Evolutionary conservation across 352 stramenopile genomes (phyloP), one percentile per base, ranked within the genome.

Genomic region (Globisporangium orthogonon): DNA sequence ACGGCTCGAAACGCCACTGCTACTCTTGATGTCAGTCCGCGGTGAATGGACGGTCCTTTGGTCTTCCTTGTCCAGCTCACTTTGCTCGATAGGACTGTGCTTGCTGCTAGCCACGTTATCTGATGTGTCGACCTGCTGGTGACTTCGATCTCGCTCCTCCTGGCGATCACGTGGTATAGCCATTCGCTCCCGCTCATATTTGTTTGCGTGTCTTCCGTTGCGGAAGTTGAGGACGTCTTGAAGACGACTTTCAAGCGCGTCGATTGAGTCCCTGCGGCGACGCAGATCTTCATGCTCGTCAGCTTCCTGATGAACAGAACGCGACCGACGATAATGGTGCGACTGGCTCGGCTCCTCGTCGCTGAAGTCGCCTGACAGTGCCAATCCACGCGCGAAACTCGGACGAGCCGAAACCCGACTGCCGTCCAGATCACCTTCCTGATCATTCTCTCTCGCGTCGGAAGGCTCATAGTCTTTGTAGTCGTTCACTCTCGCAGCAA

Each of bases 191-290:
- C 7, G 28, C 17, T 43, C 29, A 15, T 55, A 35, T 5, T 40
- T 40, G 35, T 15, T 40, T 3, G 35, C 2, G 10, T 10, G 35
- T 7, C 5, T 40, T 40, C 14, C 35, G 7, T 40, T 55, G 14
- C 54, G 65, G 46, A 72, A 47, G 52, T 76, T 58, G 46, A 74
- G 49, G 48, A 67, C 65, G 57, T 76, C 60, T 54, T 78, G 65
- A 11, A 73, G 52, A 9, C 58, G 63, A 39, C 51, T 66, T 54
- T 78, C 70, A 14, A 75, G 45, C 23, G 52, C 54, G n/a, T 65
- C 50, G 7, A 74, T 62, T 3, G 67, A 70, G 17, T 51, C 49
- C 14, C 61, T 45, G 10, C 58, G 55, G 44, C 14, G n/a, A 30
- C 33, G 37, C 41, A 51, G 18, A 28, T 45, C 37, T 2, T 17